A percentile compares a stretch with the other conserved stretches of the same genome.
Conservation (phyloP, 164 flowering plant genomes). For the Sedum album region DNA sequence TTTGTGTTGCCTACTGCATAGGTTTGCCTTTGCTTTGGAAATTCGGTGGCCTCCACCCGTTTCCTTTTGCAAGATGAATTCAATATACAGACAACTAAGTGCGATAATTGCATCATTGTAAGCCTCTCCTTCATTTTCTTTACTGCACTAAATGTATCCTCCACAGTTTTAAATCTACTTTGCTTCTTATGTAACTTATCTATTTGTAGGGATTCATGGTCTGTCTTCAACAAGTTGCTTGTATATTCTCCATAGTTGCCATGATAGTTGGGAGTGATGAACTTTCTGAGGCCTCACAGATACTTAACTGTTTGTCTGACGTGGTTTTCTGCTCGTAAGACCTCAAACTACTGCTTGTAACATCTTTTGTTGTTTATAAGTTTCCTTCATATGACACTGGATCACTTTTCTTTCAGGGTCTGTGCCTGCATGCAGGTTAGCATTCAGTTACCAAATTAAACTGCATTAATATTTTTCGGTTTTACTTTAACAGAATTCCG, state of each 20-base stretch:
- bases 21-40: slow-evolving; percentile 58
- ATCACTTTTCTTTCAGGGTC: slow-evolving; percentile 31
- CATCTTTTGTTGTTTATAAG: background rate
- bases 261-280: slow-evolving; percentile 39
- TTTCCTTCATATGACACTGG: background rate
- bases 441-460: background rate
- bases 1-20: slow-evolving; percentile 14
- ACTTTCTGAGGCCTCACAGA: slow-evolving; percentile 37
- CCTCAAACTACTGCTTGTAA: background rate
- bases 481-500: background rate
- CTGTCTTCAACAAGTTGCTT: slow-evolving; percentile 65
- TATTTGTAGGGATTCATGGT: slow-evolving; percentile 9
- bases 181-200: background rate
- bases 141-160: background rate
- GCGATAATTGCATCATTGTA: slow-evolving; percentile 82
- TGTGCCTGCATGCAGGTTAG: slow-evolving; percentile 68
- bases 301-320: slow-evolving; percentile 39
- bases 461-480: background rate
- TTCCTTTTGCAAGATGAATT: slow-evolving; percentile 77
- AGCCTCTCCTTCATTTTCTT: slow-evolving; percentile 16
- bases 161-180: background rate
- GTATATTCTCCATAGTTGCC: slow-evolving; percentile 49
- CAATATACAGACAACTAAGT: slow-evolving; percentile 64
- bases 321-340: slow-evolving; percentile 54
- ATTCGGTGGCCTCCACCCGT: slow-evolving; percentile 70